Evolutionary conservation across 1,139 yeast species (phyloP).

Genomic region (Scheffersomyces segobiensis): DNA sequence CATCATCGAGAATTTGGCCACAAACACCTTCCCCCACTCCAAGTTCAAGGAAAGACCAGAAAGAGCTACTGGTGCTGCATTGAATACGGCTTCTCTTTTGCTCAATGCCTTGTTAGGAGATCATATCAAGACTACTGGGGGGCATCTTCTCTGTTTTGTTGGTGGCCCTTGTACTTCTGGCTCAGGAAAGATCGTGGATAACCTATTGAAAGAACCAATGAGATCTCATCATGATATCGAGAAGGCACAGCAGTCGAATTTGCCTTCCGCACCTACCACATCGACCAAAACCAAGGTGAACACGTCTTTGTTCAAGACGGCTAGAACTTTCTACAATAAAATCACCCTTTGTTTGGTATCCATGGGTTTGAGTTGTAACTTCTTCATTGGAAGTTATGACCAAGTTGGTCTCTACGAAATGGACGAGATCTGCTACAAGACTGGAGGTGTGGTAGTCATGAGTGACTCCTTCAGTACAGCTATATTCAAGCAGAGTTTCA

Average conservation of each 20-base stretch:
- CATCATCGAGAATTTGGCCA: conserved; percentile 52
- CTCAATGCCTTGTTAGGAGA: conserved; percentile 43
- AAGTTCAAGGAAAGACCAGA: conserved; percentile 49
- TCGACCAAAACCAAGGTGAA: conserved; percentile 33
- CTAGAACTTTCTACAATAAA: conserved; percentile 44
- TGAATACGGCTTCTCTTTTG: conserved; percentile 58
- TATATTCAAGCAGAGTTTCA: conserved; percentile 63
- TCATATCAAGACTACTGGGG: conserved; percentile 46
- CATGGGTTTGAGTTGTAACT: conserved; percentile 55
- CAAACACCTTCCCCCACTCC: conserved; percentile 54
- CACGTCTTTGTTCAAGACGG: conserved; percentile 32
- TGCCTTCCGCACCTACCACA: conserved; percentile 28
- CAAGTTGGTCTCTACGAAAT: conserved; percentile 67
- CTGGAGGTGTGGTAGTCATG: conserved; percentile 65
- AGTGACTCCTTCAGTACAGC: conserved; percentile 66
- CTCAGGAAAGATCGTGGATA: conserved; percentile 54
- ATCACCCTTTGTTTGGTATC: conserved; percentile 40
- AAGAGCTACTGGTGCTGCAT: conserved; percentile 67
- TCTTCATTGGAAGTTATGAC: conserved; percentile 66
- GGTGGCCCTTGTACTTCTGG: conserved; percentile 63
- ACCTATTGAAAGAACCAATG: conserved; percentile 51
- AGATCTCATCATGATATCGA: conserved; percentile 61
- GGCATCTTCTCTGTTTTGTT: conserved; percentile 59
- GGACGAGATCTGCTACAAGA: conserved; percentile 56
- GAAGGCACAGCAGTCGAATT: conserved; percentile 37